Conservation (phyloP, 805 yeast species). For the Candida maris region DNA sequence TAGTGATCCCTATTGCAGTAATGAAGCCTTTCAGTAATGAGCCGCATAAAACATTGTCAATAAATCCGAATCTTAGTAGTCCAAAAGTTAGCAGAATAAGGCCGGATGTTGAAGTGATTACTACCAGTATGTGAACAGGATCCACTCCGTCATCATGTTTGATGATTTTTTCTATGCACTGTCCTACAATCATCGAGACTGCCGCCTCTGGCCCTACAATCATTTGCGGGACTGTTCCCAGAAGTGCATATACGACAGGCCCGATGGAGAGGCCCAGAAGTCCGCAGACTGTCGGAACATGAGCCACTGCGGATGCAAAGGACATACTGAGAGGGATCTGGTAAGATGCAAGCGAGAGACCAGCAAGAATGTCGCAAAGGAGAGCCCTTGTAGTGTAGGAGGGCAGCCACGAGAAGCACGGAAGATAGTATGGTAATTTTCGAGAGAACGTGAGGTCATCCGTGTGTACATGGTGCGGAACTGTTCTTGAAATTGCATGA, state of each 20-base stretch:
- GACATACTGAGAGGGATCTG: constrained; percentile 85
- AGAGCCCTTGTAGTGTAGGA: constrained; percentile 40
- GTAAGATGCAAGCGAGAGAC: constrained; percentile 82
- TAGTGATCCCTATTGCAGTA: constrained; percentile 79
- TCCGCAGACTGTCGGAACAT: constrained; percentile 78
- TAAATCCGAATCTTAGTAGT: constrained; percentile 76
- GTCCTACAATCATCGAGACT: constrained; percentile 78
- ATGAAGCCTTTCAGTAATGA: constrained; percentile 79
- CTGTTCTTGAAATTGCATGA: constrained; percentile 7
- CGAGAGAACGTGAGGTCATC: constrained; percentile 12
- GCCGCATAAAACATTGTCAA: constrained; percentile 75
- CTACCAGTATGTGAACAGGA: constrained; percentile 57
- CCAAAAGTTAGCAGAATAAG: constrained; percentile 69
- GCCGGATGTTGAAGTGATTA: constrained; percentile 75
- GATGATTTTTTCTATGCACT: constrained; percentile 57
- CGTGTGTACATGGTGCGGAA: constrained; percentile 2
- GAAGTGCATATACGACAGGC: constrained; percentile 69
- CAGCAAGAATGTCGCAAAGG: constrained; percentile 71
- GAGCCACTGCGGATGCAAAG: constrained; percentile 80
- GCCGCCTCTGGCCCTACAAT: constrained; percentile 93
- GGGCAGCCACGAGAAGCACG: constrained; percentile 65
- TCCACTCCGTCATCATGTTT: constrained; percentile 40
- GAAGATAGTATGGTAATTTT: constrained; percentile 58
- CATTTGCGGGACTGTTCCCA: constrained; percentile 87
- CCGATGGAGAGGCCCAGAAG: constrained; percentile 72